These are phyloP conservation scores for Pseudohalonectria lignicola DNA, from an alignment of 2,329 filamentous ascomycete genomes.

Conservation along the genomic window DNA sequence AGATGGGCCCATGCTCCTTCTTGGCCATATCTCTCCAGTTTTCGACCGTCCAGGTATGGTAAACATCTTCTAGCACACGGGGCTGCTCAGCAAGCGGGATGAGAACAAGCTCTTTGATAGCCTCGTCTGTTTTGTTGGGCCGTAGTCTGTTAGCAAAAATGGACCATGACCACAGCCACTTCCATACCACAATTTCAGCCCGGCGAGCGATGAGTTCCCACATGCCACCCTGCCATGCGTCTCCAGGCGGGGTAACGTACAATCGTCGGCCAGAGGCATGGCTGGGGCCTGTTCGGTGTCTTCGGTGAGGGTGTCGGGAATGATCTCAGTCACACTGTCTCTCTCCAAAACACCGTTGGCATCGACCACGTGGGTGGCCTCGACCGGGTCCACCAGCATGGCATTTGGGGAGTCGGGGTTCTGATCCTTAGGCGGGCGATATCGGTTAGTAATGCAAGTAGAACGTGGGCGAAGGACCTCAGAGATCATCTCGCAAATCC, in stretches of 20 bases:
- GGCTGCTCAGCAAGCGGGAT: constrained; percentile 64
- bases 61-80: constrained; percentile 63
- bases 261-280: constrained; percentile 38
- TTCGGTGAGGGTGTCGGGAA: constrained; percentile 37
- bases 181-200: no score
- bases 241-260: constrained; percentile 27
- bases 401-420: constrained; percentile 41
- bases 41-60: constrained; percentile 79
- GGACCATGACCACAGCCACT: no score
- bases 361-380: constrained; percentile 35
- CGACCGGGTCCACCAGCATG: constrained; percentile 39
- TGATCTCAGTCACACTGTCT: constrained; percentile 42
- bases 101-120: constrained; percentile 74
- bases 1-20: constrained; percentile 80
- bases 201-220: no score
- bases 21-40: constrained; percentile 67
- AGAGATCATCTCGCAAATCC: background rate
- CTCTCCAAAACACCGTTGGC: constrained; percentile 32
- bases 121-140: constrained; percentile 47
- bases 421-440: constrained; percentile 29
- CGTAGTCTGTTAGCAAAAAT: background rate
- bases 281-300: constrained; percentile 34
- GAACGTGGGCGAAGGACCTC: background rate
- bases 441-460: background rate
- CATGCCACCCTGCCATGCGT: no score